Conservation (phyloP, 2,329 filamentous ascomycete genomes). For the Penicillium sp. region DNA sequence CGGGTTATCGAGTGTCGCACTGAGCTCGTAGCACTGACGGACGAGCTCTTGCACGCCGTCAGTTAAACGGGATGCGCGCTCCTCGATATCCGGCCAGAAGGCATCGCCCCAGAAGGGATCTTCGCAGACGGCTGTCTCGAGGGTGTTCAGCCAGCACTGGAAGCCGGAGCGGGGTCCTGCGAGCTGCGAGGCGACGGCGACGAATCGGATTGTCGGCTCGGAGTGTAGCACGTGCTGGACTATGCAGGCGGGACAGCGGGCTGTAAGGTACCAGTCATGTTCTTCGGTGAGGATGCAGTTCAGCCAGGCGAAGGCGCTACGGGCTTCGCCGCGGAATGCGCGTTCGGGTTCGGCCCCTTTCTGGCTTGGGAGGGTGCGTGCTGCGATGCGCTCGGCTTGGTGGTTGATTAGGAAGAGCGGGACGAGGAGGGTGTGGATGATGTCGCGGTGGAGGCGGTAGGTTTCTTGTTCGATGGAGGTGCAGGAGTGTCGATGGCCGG, state of each 20-base stretch:
- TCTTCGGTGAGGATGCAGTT: constrained; percentile 59
- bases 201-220: constrained; percentile 47
- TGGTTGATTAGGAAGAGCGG: constrained; percentile 59
- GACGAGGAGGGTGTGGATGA: constrained; percentile 59
- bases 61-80: constrained; percentile 40
- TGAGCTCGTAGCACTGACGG: constrained; percentile 41
- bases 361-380: constrained; percentile 49
- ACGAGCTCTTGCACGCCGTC: constrained; percentile 42
- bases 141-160: constrained; percentile 40
- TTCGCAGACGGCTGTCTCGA: constrained; percentile 43
- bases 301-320: constrained; percentile 59
- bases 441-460: constrained; percentile 56
- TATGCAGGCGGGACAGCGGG: constrained; percentile 54
- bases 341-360: constrained; percentile 56
- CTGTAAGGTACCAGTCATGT: constrained; percentile 58
- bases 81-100: constrained; percentile 45
- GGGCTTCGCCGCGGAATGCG: constrained; percentile 57
- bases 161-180: constrained; percentile 39
- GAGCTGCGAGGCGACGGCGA: constrained; percentile 45
- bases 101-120: constrained; percentile 46
- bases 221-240: constrained; percentile 45
- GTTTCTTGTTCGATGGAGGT: constrained; percentile 32
- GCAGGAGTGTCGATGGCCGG: constrained; percentile 35
- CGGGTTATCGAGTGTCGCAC: constrained; percentile 27
- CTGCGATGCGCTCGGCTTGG: constrained; percentile 55